Conservation (phyloP, 2,329 filamentous ascomycete species). For the Sordariomycetes sp. region DNA sequence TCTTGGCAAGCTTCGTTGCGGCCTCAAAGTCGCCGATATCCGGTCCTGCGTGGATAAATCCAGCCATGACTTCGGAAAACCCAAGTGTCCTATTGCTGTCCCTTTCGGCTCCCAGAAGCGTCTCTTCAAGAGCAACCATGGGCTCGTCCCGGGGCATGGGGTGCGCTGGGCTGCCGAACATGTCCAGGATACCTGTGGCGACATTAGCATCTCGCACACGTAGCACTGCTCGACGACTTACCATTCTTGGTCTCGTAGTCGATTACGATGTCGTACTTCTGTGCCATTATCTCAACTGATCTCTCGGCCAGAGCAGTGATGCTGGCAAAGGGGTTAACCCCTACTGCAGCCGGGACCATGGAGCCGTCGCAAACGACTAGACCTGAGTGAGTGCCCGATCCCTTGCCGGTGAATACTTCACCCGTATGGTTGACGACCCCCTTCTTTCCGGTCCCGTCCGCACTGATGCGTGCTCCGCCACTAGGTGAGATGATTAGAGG, state of each 20-base stretch:
- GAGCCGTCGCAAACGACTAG: slow-evolving; percentile 55
- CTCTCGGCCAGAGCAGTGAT: slow-evolving; percentile 61
- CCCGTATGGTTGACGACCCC: slow-evolving; percentile 56
- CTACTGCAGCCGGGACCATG: slow-evolving; percentile 51
- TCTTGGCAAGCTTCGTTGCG: slow-evolving; percentile 2
- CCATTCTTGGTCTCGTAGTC: slow-evolving; percentile 29
- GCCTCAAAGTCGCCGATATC: slow-evolving; percentile 4
- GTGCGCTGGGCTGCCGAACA: slow-evolving; percentile 43
- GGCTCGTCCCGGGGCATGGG: slow-evolving; percentile 14
- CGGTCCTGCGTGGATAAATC: slow-evolving; percentile 44
- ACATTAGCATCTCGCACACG: neutral
- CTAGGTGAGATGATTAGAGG: too few relatives aligned
- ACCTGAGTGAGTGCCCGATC: slow-evolving; percentile 41
- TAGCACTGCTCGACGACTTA: neutral
- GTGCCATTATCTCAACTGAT: slow-evolving; percentile 42
- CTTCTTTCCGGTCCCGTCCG: slow-evolving; percentile 43
- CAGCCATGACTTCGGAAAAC: slow-evolving; percentile 58
- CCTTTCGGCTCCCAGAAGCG: slow-evolving; percentile 31
- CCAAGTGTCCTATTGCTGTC: slow-evolving; percentile 41
- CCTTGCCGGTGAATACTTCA: slow-evolving; percentile 46
- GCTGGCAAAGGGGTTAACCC: slow-evolving; percentile 60
- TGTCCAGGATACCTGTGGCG: slow-evolving; percentile 32
- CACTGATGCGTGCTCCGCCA: slow-evolving; percentile 53
- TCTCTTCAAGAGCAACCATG: slow-evolving; percentile 5
- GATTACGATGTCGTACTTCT: slow-evolving; percentile 30